Evolutionary conservation across 441 rosid genomes (phyloP).

Genomic region (Mallotus japonicus): DNA sequence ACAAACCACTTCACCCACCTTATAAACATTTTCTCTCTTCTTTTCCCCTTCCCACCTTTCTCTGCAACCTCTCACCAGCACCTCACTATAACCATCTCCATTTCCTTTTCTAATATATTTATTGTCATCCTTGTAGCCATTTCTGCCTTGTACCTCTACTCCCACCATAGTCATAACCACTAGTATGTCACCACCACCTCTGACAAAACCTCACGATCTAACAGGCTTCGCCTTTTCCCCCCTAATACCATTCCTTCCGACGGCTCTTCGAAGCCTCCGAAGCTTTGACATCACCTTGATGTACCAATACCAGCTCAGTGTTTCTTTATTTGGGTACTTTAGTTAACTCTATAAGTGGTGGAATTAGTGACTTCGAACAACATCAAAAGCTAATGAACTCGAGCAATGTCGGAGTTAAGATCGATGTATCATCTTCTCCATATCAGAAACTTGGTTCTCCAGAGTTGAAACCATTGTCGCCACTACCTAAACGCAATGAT

Average conservation of each 20-base stretch:
- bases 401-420: constrained; percentile 39
- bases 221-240: constrained; percentile 64
- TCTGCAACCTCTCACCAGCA: constrained; percentile 35
- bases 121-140: constrained; percentile 44
- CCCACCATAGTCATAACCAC: constrained; percentile 32
- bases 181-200: constrained; percentile 15
- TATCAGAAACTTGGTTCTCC: constrained; percentile 69
- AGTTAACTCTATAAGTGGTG: constrained; percentile 41
- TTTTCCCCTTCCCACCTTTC: constrained; percentile 43
- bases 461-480: constrained; percentile 78
- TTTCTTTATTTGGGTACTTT: constrained; percentile 80
- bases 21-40: constrained; percentile 64
- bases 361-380: constrained; percentile 32
- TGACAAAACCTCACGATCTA: constrained; percentile 43
- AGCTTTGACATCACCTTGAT: constrained; percentile 35
- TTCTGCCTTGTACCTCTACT: constrained; percentile 40
- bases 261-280: constrained; percentile 34
- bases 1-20: constrained; percentile 82
- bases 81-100: constrained; percentile 34
- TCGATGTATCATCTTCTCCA: constrained; percentile 47
- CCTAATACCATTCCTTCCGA: constrained; percentile 56
- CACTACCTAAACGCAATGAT: constrained; percentile 51
- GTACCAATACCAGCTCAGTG: constrained; percentile 51
- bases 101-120: constrained; percentile 45
- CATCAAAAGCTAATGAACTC: constrained; percentile 29